Conservation (phyloP, 768 basidiomycete genomes). For the Pleurotus pulmonarius region DNA sequence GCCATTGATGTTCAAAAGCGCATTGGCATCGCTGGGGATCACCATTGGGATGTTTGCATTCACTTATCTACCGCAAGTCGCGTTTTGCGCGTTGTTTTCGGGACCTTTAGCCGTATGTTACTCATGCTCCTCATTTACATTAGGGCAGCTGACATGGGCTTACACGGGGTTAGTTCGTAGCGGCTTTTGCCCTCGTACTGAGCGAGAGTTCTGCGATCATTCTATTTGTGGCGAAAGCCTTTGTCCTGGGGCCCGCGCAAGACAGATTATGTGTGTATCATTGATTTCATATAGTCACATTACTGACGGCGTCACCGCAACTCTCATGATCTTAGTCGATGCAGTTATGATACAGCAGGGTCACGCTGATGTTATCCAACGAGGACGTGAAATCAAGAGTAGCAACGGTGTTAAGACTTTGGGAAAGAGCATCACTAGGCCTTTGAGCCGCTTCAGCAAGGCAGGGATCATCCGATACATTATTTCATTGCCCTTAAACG, state of each 20-base stretch:
- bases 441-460: conserved; percentile 38
- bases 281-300: background rate
- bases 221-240: conserved; percentile 29
- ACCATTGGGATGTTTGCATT: conserved; percentile 48
- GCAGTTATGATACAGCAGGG: conserved; percentile 32
- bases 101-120: conserved; percentile 50
- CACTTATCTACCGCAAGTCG: conserved; percentile 66
- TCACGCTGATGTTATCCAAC: conserved; percentile 26
- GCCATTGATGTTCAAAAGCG: conserved; percentile 35
- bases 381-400: conserved; percentile 27
- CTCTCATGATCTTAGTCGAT: conserved; percentile 23
- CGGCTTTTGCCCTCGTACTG: conserved; percentile 42
- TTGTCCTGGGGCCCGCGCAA: conserved; percentile 31
- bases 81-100: conserved; percentile 56
- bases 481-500: conserved; percentile 62
- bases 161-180: conserved; percentile 29
- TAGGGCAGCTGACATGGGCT: background rate
- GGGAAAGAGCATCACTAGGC: conserved; percentile 45
- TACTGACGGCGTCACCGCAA: background rate
- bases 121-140: background rate
- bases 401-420: conserved; percentile 37
- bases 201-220: conserved; percentile 38
- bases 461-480: conserved; percentile 54
- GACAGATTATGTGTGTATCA: conserved; percentile 32
- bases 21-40: conserved; percentile 32